Evolutionary conservation across 352 stramenopile genomes (phyloP), one percentile per base, ranked within the genome.

Genomic region (Globisporangium takayamanum): DNA sequence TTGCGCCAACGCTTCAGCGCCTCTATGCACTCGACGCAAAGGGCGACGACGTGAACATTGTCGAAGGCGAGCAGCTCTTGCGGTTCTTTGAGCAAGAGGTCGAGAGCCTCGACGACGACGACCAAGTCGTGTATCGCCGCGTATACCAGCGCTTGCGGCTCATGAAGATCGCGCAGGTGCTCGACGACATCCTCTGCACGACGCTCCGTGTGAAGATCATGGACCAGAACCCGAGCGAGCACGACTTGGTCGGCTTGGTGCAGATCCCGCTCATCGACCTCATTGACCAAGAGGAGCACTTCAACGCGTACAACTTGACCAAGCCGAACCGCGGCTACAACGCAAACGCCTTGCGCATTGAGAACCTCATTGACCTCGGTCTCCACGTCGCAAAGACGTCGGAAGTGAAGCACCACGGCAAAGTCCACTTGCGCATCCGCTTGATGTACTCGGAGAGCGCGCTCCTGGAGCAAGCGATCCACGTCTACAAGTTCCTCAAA

Each of bases 61-160:
- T 62, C 6, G 54, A 53, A 5, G 78, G 72, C 0, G 75, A 88
- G 50, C 59, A 67, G 25, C 50, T 87, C 18, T 54, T 89, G 3
- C 56, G 33, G 30, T 81, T 88, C 47, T 91, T 91, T 53, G 72
- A 81, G 26, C 70, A 78, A 2, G 80, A 89, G 55, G 80, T 91
- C 0, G 78, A 89, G 54, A 72, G 84, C 30, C 56, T 91, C 45
- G 75, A 87, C 16, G n/a, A 68, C 11, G 71, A 88, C 3, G 80
- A 91, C 41, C 64, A 84, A 20, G 26, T 50, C 2, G 73, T 86
- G 42, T 80, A 72, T 42, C 58, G 69, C 2, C 69, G 75, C 10
- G 68, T 91, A 1, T 76, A 87, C 41, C 74, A 80, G 44, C 76
- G 75, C 0, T 58, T 86, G 37, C 78, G 78, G 10, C 53, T 88